Evolutionary conservation across 2,329 filamentous ascomycete genomes (phyloP).

Genomic region (Colletotrichum liaoningense): DNA sequence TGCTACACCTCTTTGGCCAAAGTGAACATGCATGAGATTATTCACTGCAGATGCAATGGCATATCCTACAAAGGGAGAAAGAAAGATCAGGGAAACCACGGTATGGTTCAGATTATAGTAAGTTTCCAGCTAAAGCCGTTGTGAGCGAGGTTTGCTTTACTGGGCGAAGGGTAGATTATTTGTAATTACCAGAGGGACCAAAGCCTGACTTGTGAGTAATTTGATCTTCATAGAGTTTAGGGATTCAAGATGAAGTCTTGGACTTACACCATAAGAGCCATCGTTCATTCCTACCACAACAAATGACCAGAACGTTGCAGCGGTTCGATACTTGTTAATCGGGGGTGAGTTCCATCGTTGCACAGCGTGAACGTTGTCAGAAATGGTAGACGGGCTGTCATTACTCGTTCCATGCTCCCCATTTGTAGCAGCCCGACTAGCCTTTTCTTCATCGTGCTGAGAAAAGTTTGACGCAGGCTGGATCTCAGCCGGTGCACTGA

Average conservation of each 20-base stretch:
- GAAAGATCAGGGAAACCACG: conserved; percentile 73
- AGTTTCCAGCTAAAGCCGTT: conserved; percentile 60
- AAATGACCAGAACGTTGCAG: background rate
- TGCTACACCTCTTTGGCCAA: conserved; percentile 79
- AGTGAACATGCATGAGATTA: conserved; percentile 70
- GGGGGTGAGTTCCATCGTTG: background rate
- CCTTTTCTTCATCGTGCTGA: background rate
- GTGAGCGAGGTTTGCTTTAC: background rate
- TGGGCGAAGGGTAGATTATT: background rate
- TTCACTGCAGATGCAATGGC: conserved; percentile 71
- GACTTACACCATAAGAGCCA: background rate
- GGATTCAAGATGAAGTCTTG: background rate
- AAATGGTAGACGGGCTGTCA: background rate
- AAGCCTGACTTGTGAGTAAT: background rate
- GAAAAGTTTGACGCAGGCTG: background rate
- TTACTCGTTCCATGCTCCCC: background rate
- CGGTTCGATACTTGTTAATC: background rate
- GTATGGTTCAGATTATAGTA: conserved; percentile 72
- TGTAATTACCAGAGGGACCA: background rate
- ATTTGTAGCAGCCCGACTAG: background rate
- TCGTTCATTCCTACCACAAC: background rate
- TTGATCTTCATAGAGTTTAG: background rate
- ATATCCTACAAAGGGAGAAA: conserved; percentile 75
- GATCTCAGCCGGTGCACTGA: background rate
- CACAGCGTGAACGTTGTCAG: background rate